These are phyloP conservation scores for Metschnikowia cubensis DNA, from an alignment of 805 yeast species.

Conservation along the genomic window DNA sequence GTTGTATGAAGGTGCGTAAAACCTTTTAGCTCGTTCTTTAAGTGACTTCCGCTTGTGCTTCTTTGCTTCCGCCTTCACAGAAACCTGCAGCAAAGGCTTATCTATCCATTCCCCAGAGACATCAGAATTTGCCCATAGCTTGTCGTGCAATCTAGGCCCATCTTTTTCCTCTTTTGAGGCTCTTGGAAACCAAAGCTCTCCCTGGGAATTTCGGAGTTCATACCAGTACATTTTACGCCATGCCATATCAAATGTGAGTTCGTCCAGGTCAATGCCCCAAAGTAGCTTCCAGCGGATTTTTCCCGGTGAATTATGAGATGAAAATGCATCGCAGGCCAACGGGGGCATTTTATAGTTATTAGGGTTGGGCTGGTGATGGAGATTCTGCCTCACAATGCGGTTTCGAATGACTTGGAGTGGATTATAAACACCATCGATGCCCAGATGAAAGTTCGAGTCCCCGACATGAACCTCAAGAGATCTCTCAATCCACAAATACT, in stretches of 20 bases:
- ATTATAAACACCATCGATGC: slow-evolving; percentile 68
- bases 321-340: slow-evolving; percentile 62
- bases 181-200: slow-evolving; percentile 48
- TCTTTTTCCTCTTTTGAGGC: not conserved
- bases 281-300: slow-evolving; percentile 40
- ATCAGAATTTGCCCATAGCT: slow-evolving; percentile 25
- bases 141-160: slow-evolving; percentile 28
- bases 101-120: slow-evolving; percentile 8
- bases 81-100: slow-evolving; percentile 6
- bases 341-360: slow-evolving; percentile 41
- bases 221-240: slow-evolving; percentile 59
- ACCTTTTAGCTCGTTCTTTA: slow-evolving; percentile 12
- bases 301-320: slow-evolving; percentile 25
- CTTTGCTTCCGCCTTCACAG: slow-evolving; percentile 1
- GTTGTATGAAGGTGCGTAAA: slow-evolving; percentile 8
- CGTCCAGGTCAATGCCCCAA: slow-evolving; percentile 67
- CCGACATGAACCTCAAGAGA: slow-evolving; percentile 27
- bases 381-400: slow-evolving; percentile 52
- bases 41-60: slow-evolving; percentile 7
- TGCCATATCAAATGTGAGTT: slow-evolving; percentile 49
- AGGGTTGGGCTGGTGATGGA: slow-evolving; percentile 39
- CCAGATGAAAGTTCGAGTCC: slow-evolving; percentile 31
- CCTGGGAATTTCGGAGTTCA: slow-evolving; percentile 43
- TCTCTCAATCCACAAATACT: slow-evolving; percentile 46
- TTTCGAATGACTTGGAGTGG: slow-evolving; percentile 82